phyloP scores from a whole-genome alignment of 176 grass and related monocot species.

The bread wheat (Triticum aestivum) region DNA sequence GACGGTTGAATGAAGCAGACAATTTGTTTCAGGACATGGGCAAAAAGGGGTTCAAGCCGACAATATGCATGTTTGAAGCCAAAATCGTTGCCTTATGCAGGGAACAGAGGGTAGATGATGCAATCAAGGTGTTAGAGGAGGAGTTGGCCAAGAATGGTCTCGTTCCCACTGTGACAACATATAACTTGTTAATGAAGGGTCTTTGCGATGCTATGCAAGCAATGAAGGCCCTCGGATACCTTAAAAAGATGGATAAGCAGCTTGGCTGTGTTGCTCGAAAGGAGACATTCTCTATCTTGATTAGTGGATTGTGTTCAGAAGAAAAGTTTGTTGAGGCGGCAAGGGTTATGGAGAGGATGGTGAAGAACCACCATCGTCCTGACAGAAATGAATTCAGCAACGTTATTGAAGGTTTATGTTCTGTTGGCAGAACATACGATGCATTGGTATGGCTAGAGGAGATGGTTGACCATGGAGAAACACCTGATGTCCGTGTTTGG shows the following conservation, averaged over 20 bases:
- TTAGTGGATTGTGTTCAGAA: constrained; percentile 57
- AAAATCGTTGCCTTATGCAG: constrained; percentile 65
- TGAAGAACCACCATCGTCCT: constrained; percentile 54
- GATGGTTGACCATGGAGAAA: constrained; percentile 69
- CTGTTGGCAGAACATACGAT: constrained; percentile 55
- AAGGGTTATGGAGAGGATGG: constrained; percentile 64
- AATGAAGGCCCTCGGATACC: constrained; percentile 58
- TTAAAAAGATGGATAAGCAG: constrained; percentile 58
- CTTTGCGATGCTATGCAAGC: constrained; percentile 60
- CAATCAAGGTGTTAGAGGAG: constrained; percentile 54
- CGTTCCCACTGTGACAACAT: constrained; percentile 49
- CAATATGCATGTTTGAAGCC: constrained; percentile 47
- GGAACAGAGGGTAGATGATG: constrained; percentile 45
- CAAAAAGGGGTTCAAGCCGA: constrained; percentile 61
- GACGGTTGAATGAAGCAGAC: constrained; percentile 45
- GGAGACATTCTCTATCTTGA: constrained; percentile 69
- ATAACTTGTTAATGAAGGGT: constrained; percentile 75
- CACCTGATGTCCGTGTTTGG: constrained; percentile 51
- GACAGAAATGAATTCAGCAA: constrained; percentile 36
- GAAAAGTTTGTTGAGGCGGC: constrained; percentile 44
- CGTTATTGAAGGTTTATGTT: constrained; percentile 69
- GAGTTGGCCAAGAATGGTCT: constrained; percentile 59
- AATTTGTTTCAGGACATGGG: constrained; percentile 71
- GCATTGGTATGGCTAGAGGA: constrained; percentile 83
- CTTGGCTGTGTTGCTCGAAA: constrained; percentile 53